Conservation (phyloP, 2,329 filamentous ascomycete genomes). For the Monosporascus sp. region DNA sequence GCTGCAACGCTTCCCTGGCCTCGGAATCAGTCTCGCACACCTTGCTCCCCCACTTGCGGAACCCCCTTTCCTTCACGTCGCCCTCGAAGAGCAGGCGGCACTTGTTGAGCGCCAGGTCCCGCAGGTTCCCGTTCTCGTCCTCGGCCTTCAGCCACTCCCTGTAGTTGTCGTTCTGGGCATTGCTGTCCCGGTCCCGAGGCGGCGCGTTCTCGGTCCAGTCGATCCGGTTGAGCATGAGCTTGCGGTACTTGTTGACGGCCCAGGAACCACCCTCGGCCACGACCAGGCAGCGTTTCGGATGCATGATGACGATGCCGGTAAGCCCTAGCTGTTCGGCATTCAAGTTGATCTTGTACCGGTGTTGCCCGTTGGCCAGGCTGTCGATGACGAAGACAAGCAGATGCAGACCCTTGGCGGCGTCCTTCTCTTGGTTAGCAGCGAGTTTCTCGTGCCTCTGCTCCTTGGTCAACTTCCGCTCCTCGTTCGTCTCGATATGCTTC, state of each 20-base stretch:
- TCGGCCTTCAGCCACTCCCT: slow-evolving; percentile 75
- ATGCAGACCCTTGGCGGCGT: slow-evolving; percentile 79
- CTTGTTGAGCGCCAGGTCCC: slow-evolving; percentile 76
- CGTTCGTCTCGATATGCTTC: slow-evolving; percentile 73
- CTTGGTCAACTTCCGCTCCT: slow-evolving; percentile 80
- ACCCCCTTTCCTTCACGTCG: slow-evolving; percentile 72
- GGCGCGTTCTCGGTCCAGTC: slow-evolving; percentile 89
- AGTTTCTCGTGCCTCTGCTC: slow-evolving; percentile 85
- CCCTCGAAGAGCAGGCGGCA: slow-evolving; percentile 89
- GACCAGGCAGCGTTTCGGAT: slow-evolving; percentile 82
- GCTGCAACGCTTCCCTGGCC: slow-evolving; percentile 71
- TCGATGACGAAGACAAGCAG: slow-evolving; percentile 85
- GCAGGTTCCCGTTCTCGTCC: slow-evolving; percentile 71
- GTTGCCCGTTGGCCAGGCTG: slow-evolving; percentile 85
- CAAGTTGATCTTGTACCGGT: slow-evolving; percentile 86
- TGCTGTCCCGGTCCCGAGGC: slow-evolving; percentile 56
- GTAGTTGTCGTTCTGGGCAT: slow-evolving; percentile 47
- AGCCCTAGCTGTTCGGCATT: slow-evolving; percentile 87
- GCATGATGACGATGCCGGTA: slow-evolving; percentile 86
- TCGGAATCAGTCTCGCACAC: slow-evolving; percentile 91
- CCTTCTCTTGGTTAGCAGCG: slow-evolving; percentile 74
- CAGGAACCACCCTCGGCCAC: slow-evolving; percentile 88
- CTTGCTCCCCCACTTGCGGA: slow-evolving; percentile 82
- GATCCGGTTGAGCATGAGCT: slow-evolving; percentile 88
- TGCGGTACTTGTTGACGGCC: slow-evolving; percentile 79